These are phyloP conservation scores for Diaporthe sp. DNA, from an alignment of 2,329 filamentous ascomycete species.

Conservation along the genomic window DNA sequence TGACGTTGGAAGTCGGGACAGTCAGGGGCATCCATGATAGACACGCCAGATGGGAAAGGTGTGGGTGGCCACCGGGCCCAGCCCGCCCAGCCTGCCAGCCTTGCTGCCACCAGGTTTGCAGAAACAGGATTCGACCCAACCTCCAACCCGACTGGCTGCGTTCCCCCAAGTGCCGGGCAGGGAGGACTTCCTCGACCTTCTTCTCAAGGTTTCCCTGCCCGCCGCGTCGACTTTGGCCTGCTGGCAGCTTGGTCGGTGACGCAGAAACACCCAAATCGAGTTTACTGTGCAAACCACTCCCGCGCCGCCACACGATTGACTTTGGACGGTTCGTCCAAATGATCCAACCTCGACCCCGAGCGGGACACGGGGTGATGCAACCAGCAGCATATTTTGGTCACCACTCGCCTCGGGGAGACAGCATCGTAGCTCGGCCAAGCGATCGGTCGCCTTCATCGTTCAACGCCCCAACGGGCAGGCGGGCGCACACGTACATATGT, in stretches of 20 bases:
- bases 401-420: not conserved
- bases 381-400: not conserved
- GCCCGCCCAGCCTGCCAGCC: too few species aligned
- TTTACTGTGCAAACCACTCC: not conserved
- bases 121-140: conserved; percentile 11
- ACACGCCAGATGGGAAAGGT: not conserved
- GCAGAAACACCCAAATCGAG: conserved; percentile 6
- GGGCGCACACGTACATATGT: not conserved
- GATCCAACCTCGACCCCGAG: not conserved
- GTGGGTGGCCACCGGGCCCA: too few species aligned
- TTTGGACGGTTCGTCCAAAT: conserved; percentile 26
- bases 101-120: not conserved
- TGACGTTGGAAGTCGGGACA: conserved; percentile 32
- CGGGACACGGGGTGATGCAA: not conserved
- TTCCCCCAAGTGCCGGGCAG: not conserved
- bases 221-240: not conserved
- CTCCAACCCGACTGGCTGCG: conserved; percentile 25
- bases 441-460: not conserved
- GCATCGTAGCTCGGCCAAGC: not conserved
- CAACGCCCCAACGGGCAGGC: not conserved
- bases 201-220: conserved; percentile 12
- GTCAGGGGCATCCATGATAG: conserved; percentile 32
- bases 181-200: not conserved
- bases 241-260: conserved; percentile 22
- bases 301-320: conserved; percentile 3